Percentiles rank a stretch among this genome's conserved stretches.
Evolutionary conservation across 306 rosid species (phyloP).

Genomic region (Quercus glauca): DNA sequence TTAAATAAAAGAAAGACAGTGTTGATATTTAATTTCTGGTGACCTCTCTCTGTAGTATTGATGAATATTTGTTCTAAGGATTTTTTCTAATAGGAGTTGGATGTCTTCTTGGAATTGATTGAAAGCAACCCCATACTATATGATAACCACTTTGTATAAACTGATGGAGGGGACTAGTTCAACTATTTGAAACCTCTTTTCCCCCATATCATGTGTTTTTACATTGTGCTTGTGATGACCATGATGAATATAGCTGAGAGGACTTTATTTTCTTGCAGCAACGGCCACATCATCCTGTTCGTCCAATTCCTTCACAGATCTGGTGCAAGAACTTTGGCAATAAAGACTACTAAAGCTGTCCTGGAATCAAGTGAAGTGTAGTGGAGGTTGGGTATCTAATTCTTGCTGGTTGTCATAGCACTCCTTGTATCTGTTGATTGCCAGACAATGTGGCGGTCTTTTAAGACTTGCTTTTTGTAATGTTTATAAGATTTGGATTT

Average conservation of each 20-base stretch:
- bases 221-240: not conserved
- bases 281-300: constrained; percentile 96
- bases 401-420: constrained; percentile 10
- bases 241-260: constrained; percentile 20
- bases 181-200: constrained; percentile 8
- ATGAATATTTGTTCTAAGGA: not conserved
- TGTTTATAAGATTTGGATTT: constrained; percentile 20
- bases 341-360: constrained; percentile 59
- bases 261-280: constrained; percentile 57
- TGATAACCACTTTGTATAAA: constrained; percentile 12
- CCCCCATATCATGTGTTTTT: not conserved
- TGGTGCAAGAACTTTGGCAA: constrained; percentile 97
- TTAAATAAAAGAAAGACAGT: not conserved
- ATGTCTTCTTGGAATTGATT: constrained; percentile 14
- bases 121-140: constrained; percentile 16
- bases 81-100: not conserved
- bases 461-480: constrained; percentile 25
- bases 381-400: constrained; percentile 26
- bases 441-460: constrained; percentile 34
- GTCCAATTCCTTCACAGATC: constrained; percentile 94
- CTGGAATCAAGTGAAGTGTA: constrained; percentile 14
- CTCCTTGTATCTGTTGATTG: constrained; percentile 30
- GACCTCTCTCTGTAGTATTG: constrained; percentile 1
- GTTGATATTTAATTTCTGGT: constrained; percentile 8
- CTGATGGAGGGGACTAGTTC: constrained; percentile 17